phyloP scores from a whole-genome alignment of 2,329 filamentous ascomycete genomes.

The Keithomyces neogunnii region DNA sequence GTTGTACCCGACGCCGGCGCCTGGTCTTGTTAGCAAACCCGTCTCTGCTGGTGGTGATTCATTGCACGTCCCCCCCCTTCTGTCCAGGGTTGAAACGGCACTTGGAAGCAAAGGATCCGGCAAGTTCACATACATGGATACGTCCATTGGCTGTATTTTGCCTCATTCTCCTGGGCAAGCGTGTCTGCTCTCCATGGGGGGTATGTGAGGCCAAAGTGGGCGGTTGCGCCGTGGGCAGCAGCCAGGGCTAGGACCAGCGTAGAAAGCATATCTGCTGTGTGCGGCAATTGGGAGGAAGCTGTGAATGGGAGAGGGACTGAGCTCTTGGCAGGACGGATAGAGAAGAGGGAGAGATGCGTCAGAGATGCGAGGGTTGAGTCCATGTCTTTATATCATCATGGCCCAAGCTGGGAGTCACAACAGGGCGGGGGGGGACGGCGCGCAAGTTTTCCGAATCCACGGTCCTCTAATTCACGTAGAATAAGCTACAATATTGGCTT shows the following conservation, averaged over 20 bases:
- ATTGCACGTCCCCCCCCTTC: no score
- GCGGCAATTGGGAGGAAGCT: constrained; percentile 6
- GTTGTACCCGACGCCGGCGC: constrained; percentile 37
- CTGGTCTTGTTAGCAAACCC: constrained; percentile 17
- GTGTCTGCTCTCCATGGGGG: constrained; percentile 42
- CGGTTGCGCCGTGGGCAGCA: constrained; percentile 28
- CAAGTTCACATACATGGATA: constrained; percentile 38
- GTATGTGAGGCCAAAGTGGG: constrained; percentile 40
- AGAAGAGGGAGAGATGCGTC: no score
- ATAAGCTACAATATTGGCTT: no score
- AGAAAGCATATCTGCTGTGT: constrained; percentile 18
- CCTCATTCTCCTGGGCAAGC: constrained; percentile 26
- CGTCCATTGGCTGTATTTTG: constrained; percentile 37
- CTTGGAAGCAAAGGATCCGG: not conserved
- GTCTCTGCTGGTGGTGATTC: no score
- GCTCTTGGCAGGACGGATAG: not conserved
- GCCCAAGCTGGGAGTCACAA: not conserved
- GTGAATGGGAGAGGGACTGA: not conserved
- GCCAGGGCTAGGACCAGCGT: constrained; percentile 25
- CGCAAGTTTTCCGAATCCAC: not conserved
- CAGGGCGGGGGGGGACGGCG: not conserved
- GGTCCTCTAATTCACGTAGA: no score
- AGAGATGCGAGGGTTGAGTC: not conserved
- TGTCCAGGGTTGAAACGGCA: no score
- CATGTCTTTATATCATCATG: not conserved